Evolutionary conservation across 768 basidiomycete genomes (phyloP), one percentile per base, ranked within the genome.

Genomic region (Symmetrospora coprosmae): DNA sequence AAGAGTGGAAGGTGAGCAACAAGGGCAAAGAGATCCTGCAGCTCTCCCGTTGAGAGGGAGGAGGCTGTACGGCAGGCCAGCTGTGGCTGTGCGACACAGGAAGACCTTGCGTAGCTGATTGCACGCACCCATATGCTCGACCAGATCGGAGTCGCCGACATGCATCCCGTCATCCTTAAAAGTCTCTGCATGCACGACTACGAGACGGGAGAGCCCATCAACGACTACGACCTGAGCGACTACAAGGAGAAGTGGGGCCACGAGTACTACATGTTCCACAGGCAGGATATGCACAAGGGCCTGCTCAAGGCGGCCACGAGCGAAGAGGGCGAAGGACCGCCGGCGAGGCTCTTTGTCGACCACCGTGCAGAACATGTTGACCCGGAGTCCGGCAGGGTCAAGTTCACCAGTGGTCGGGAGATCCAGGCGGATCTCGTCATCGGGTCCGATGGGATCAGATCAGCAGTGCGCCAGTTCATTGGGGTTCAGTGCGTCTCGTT

Each of bases 171-270:
- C 28, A 50, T 50, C 31, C 49, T 50, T 35, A 30, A 35, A 11
- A 34, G 31, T 5, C 23, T 50, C 33, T 50, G 49, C 49, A 50
- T 50, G 49, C 49, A 50, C 49, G 49, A 50, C 49, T 50, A 50
- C 21, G 49, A 34, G 19, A 14, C 31, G 33, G 30, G 13, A 6
- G 38, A 50, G 7, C 27, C 56, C 25, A 52, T 66, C 39, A 66
- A 62, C 55, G 45, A 47, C 9, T 69, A 69, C 38, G 50, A 56
- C 23, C 38, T 69, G 0, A 19, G 27, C 6, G 59, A 58, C 19
- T 69, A 69, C 59, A 55, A 69, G 53, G 59, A 63, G 50, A 66
- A 51, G 23, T 69, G 68, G 68, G 66, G 68, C 6, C 49, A 53
- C 39, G 66, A 61, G 38, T 67, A 67, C 63, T 61, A 66, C 53